Evolutionary conservation across 768 basidiomycete genomes (phyloP), one percentile per base, ranked within the genome.

Genomic region (Lactarius psammicola): DNA sequence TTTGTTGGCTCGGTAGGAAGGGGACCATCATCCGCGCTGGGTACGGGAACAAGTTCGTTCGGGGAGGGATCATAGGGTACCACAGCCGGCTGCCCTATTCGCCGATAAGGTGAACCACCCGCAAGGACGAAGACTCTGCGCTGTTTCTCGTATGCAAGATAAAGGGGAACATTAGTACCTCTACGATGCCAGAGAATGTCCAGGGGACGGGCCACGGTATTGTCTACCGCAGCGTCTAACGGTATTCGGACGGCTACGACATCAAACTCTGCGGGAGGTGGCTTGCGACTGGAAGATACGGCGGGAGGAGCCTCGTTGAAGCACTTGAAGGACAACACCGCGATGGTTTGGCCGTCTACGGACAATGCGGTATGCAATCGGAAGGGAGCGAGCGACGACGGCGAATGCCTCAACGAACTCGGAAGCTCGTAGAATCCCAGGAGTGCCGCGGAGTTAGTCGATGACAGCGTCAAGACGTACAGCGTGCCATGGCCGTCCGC

Each of bases 401-500:
- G 69, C 1, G 80, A 75, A 2, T 23, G 34, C 11, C 71, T 38
- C 28, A 70, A 67, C 10, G 74, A 66, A 13, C 71, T 72, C 20
- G 68, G 57, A 36, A 88, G 75, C 51, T 82, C 81, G 72, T 82
- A 88, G 34, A 76, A 76, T 17, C 84, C 86, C n/a, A 86, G 72
- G 40, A 84, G 76, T 11, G 78, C 72, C 26, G 84, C 80, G 8
- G 77, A 63, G 2, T 77, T 80, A 13, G 71, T 64, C 18, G 77
- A 71, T 30, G 77, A 74, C 31, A 87, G 72, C 33, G 77, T 78
- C 53, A 94, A 76, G 17, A 86, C 77, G 67, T 91, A 89, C 34
- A 93, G 75, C 20, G 78, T 72, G n/a, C 90, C 90, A 69, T 79
- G 76, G 10, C 92, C 92, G 71, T 94, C 91, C 23, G 89, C 80